A percentile compares a stretch with the other conserved stretches of the same genome.
phyloP scores from a whole-genome alignment of 495 filamentous ascomycete genomes.

The Thermothielavioides terrestris region DNA sequence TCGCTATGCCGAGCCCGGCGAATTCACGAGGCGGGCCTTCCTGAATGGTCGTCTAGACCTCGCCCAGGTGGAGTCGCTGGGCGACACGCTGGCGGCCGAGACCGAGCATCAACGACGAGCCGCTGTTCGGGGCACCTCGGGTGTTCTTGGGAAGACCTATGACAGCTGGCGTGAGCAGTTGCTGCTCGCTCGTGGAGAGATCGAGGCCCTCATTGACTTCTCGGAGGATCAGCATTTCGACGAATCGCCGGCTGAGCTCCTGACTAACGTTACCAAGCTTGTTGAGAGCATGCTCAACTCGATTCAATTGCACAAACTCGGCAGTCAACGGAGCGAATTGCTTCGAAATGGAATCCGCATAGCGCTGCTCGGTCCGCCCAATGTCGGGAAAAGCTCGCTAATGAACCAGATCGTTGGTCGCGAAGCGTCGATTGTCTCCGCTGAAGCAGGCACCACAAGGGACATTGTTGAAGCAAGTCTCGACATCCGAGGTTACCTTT shows the following conservation, averaged over 20 bases:
- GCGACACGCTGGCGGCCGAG: conserved; percentile 74
- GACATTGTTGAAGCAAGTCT: conserved; percentile 91
- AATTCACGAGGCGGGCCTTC: conserved; percentile 92
- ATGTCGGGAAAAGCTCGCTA: conserved; percentile 90
- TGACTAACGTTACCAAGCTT: conserved; percentile 55
- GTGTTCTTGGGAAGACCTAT: conserved; percentile 65
- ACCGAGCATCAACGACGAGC: conserved; percentile 90
- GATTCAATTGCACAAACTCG: conserved; percentile 59
- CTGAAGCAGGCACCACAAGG: conserved; percentile 83
- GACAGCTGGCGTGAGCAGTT: conserved; percentile 73
- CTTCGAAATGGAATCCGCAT: conserved; percentile 78
- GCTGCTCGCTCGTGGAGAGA: conserved; percentile 74
- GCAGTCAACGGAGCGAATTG: conserved; percentile 76
- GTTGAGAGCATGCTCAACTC: conserved; percentile 50
- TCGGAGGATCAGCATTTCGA: conserved; percentile 96
- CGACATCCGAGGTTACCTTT: conserved; percentile 82
- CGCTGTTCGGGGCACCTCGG: conserved; percentile 68
- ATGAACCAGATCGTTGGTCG: conserved; percentile 86
- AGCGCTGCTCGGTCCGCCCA: conserved; percentile 81
- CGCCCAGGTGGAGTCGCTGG: conserved; percentile 87
- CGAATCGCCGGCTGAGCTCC: conserved; percentile 65
- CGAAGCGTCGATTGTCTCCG: conserved; percentile 89
- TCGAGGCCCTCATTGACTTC: conserved; percentile 95
- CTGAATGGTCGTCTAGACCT: conserved; percentile 77
- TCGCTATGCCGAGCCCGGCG: conserved; percentile 88